Evolutionary conservation across 2,329 filamentous ascomycete species (phyloP), one percentile per base, ranked within the genome.

Genomic region (Colletotrichum cuscutae): DNA sequence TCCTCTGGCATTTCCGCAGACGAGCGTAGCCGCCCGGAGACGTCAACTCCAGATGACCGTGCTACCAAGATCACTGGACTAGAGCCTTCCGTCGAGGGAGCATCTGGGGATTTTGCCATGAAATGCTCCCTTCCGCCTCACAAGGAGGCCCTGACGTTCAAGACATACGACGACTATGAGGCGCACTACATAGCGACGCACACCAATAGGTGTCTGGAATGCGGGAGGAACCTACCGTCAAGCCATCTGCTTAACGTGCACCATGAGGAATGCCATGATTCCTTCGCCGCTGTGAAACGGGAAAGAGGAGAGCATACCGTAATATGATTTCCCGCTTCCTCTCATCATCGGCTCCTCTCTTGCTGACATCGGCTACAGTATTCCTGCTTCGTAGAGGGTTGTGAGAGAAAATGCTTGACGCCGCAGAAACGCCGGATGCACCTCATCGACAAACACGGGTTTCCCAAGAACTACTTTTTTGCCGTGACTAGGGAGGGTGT

Each of bases 401-500:
- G 97, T 81, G 94, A 97, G 72, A 90, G 93, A 76, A 92, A 95
- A 80, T 98, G 95, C 83, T 91, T 90, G 68, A 95, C 94, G 4
- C 91, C 93, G 35, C 91, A 94, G 78, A 98, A 98, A 82, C 90
- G 97, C 57, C 89, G 94, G 42, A 90, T 94, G 80, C 96, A 99
- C 85, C 87, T 98, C 76, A 94, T 98, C 76, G 95, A 98, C 85
- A 98, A 98, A 84, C 97, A 99, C 82, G 89, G 92, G 84, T 99
- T 97, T 79, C 96, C 95, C 12, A 91, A 90, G 80, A 93, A 94
- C 78, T 98, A 95, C 83, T 96, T 97, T 82, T 98, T 97, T 78
- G 90, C 91, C 62, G 90, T 98, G 65, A 93, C 97, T 3, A 94
- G 95, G 76, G 91, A 94, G 74, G 97, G 97, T n/a, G 94, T 98